Conservation (phyloP, 164 flowering plant species). For the Annona squamosa region DNA sequence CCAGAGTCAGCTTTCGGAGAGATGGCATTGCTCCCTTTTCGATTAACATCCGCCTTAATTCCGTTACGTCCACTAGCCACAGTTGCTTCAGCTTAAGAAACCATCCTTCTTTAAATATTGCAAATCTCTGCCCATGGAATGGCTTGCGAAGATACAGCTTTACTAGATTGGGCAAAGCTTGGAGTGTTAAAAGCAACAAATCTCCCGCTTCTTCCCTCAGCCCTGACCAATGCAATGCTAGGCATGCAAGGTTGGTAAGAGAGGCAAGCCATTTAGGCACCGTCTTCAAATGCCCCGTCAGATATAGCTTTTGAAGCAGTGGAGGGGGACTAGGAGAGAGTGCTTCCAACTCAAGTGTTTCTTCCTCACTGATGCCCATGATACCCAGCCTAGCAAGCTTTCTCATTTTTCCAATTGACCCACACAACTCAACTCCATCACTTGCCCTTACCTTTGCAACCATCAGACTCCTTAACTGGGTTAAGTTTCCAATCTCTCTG, state of each 20-base stretch:
- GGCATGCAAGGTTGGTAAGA: slow-evolving; percentile 2
- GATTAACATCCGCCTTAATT: background rate
- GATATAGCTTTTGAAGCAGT: slow-evolving; percentile 3
- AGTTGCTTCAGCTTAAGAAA: background rate
- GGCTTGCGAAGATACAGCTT: background rate
- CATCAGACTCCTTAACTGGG: slow-evolving; percentile 3
- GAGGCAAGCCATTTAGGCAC: slow-evolving; percentile 6
- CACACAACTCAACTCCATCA: slow-evolving; percentile 1
- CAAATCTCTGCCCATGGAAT: background rate
- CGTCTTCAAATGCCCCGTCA: background rate
- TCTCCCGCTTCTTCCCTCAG: slow-evolving; percentile 3
- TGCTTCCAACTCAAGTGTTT: slow-evolving; percentile 1
- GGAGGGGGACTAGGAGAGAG: background rate
- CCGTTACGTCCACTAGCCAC: background rate
- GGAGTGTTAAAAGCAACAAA: background rate
- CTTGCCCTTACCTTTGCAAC: slow-evolving; percentile 1
- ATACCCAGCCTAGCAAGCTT: background rate
- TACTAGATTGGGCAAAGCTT: slow-evolving; percentile 2
- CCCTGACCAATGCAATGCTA: slow-evolving; percentile 1
- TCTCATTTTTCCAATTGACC: slow-evolving; percentile 9
- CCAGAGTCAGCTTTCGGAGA: background rate
- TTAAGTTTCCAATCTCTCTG: slow-evolving; percentile 12
- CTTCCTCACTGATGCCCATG: background rate
- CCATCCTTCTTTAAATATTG: background rate
- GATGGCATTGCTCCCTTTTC: slow-evolving; percentile 2